Evolutionary conservation across 306 rosid genomes (phyloP), one percentile per base, ranked within the genome.

Genomic region (Prunus dulcis): DNA sequence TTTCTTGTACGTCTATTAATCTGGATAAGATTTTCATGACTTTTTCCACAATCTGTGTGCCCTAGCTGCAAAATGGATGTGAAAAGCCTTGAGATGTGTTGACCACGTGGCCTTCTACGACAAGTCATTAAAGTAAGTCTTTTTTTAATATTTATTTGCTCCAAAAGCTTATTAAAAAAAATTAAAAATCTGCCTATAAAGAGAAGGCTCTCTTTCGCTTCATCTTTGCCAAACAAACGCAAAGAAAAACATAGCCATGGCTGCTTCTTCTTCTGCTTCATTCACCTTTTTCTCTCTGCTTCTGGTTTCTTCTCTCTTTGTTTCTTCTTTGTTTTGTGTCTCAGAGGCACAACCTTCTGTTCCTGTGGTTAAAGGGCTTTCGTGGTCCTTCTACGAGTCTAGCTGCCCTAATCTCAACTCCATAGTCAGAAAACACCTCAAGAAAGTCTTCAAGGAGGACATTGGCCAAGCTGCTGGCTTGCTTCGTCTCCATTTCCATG

Each of bases 401-500:
- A 84, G 69, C 32, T 91, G 94, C 28, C 92, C 94, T 12, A 41
- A 80, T 5, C 80, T 85, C 57, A 75, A 91, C n/a, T 76, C 82
- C 53, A 82, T 91, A 34, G 47, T 89, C 28, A 82, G 93, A 75
- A 70, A 11, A 1, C 82, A 91, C 45, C 92, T 91, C 64, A 81
- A 83, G 79, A 89, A 86, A 73, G 70, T 87, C 62, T 89, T 87
- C 76, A 71, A 80, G 8, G 9, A 84, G 0, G 89, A 91, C 74
- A 74, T 89, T 62, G 92, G 80, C 57, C 92, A 83, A 82, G 92
- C 97, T 23, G 92, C 97, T 41, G 97, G 92, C 82, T 74, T 91
- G 74, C 93, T 89, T 61, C 94, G 94, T 43, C 80, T 91, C 68
- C 92, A 87, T 64, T 91, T 91, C 80, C 97, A 91, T 38, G 94